Percentiles rank a stretch among this genome's conserved stretches.
phyloP scores from a whole-genome alignment of 1,139 yeast genomes.

The Candida tetrigidarum region DNA sequence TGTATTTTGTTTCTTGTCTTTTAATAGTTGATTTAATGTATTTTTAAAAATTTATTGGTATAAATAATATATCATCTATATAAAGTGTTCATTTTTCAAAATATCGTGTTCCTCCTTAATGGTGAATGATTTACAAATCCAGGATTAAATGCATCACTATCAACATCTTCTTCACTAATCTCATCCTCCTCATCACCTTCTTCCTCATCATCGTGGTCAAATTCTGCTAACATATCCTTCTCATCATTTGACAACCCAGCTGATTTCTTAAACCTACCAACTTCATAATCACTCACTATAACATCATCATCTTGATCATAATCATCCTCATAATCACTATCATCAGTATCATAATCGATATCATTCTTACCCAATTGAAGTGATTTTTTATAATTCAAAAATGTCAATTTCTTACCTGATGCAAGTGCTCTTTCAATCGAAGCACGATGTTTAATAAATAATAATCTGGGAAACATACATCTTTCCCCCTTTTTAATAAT shows the following conservation, averaged over 20 bases:
- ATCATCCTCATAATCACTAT: slow-evolving; percentile 19
- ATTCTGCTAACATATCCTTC: slow-evolving; percentile 1
- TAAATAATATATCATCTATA: slow-evolving; percentile 1
- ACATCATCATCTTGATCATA: slow-evolving; percentile 17
- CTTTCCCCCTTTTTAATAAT: slow-evolving; percentile 68
- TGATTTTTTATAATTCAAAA: slow-evolving; percentile 9
- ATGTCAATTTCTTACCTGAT: slow-evolving; percentile 38
- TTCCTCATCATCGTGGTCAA: slow-evolving; percentile 1
- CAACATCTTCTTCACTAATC: background rate
- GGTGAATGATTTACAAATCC: slow-evolving; percentile 3
- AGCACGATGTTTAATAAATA: slow-evolving; percentile 66
- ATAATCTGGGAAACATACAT: slow-evolving; percentile 67
- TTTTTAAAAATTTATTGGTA: no score
- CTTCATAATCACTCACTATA: slow-evolving; percentile 18
- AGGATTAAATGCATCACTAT: slow-evolving; percentile 17
- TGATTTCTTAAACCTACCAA: slow-evolving; percentile 10
- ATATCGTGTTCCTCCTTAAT: slow-evolving; percentile 17
- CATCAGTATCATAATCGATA: slow-evolving; percentile 15
- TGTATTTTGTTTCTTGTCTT: background rate
- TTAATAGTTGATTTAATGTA: background rate
- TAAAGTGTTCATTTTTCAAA: slow-evolving; percentile 5
- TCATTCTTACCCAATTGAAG: slow-evolving; percentile 10
- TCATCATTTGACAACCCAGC: slow-evolving; percentile 10
- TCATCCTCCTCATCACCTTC: background rate
- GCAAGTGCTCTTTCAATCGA: slow-evolving; percentile 68